Conservation (phyloP, 1,284 basidiomycete species). For the Rhodotorula sp. region DNA sequence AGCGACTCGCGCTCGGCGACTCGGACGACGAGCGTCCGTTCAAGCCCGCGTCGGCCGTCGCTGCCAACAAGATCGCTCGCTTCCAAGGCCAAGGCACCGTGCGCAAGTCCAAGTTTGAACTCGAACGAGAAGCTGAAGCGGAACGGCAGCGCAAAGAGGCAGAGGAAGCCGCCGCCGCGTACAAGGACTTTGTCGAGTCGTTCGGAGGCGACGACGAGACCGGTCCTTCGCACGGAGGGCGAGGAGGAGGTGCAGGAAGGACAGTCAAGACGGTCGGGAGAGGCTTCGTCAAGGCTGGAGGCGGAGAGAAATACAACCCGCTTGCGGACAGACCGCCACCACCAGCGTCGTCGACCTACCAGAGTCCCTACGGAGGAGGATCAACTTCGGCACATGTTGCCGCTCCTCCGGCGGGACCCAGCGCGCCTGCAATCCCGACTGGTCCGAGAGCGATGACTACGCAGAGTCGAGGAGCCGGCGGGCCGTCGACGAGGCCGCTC, state of each 20-base stretch:
- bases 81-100: conserved; percentile 15
- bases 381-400: conserved; percentile 10
- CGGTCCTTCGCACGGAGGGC: conserved; percentile 24
- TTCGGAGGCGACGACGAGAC: conserved; percentile 69
- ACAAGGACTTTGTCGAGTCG: conserved; percentile 80
- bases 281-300: conserved; percentile 71
- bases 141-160: conserved; percentile 76
- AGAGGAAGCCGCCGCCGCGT: conserved; percentile 54
- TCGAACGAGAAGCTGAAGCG: conserved; percentile 69
- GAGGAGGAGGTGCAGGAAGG: conserved; percentile 38
- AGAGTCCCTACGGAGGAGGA: not conserved
- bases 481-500: conserved; percentile 49
- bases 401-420: not conserved
- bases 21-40: conserved; percentile 13
- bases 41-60: conserved; percentile 16
- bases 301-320: conserved; percentile 33
- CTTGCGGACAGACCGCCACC: conserved; percentile 14
- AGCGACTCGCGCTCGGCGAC: conserved; percentile 16
- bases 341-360: not conserved
- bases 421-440: conserved; percentile 4
- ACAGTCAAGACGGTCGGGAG: conserved; percentile 57
- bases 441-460: conserved; percentile 10
- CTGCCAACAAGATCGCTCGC: conserved; percentile 21
- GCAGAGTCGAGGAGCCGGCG: not conserved
- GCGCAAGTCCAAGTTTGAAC: conserved; percentile 56